phyloP scores from a whole-genome alignment of 306 rosid species.

The Ceratonia siliqua region DNA sequence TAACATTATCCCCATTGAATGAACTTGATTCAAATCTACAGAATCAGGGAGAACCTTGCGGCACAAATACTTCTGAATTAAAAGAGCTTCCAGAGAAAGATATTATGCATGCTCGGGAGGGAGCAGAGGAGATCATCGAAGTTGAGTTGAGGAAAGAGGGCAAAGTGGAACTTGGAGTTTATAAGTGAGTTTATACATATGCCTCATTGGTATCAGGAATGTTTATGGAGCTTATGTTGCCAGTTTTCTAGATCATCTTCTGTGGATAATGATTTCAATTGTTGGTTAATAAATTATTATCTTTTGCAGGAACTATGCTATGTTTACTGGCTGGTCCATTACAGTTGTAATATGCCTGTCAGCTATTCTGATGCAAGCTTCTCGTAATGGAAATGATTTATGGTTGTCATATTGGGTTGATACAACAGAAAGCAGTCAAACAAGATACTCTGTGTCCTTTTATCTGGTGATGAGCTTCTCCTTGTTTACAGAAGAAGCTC shows the following conservation, averaged over 20 bases:
- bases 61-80: constrained; percentile 39
- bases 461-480: constrained; percentile 64
- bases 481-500: background rate
- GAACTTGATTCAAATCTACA: constrained; percentile 60
- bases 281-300: constrained; percentile 16
- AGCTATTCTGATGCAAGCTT: constrained; percentile 92
- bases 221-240: constrained; percentile 6
- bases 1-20: constrained; percentile 62
- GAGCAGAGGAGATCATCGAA: constrained; percentile 57
- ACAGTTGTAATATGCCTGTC: constrained; percentile 69
- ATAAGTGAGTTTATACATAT: constrained; percentile 61
- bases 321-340: constrained; percentile 73
- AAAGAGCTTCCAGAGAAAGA: constrained; percentile 44
- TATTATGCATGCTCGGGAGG: constrained; percentile 37
- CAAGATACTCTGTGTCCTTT: constrained; percentile 65
- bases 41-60: constrained; percentile 45
- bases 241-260: constrained; percentile 19
- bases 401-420: constrained; percentile 98
- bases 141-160: constrained; percentile 87
- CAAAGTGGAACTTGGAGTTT: constrained; percentile 76
- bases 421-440: constrained; percentile 54
- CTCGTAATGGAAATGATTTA: constrained; percentile 94
- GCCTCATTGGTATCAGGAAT: background rate
- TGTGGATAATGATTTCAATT: background rate
- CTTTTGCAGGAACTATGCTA: constrained; percentile 75